Evolutionary conservation across 1,139 yeast genomes (phyloP).

Genomic region (Candida albicans): DNA sequence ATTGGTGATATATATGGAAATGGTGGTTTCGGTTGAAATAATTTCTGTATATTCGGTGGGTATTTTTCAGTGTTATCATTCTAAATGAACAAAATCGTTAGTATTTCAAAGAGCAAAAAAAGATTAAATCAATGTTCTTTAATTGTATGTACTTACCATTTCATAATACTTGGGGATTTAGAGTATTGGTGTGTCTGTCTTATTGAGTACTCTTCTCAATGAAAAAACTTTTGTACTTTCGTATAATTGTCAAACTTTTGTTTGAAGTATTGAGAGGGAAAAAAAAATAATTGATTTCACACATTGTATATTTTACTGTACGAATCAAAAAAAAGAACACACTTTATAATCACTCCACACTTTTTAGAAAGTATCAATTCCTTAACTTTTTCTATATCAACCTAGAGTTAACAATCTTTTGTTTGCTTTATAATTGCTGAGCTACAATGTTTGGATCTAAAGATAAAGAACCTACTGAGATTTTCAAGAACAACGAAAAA

Average conservation of each 20-base stretch:
- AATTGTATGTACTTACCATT: constrained; percentile 2
- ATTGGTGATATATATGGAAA: constrained; percentile 50
- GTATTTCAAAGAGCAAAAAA: neutral
- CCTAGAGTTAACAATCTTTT: too few relatives aligned
- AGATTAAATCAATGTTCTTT: constrained; percentile 13
- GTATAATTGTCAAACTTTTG: neutral
- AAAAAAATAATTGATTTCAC: neutral
- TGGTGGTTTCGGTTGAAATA: constrained; percentile 76
- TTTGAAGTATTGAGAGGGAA: neutral
- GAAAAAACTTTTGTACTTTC: neutral
- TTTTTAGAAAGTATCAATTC: too few relatives aligned
- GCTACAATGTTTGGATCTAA: constrained; percentile 10
- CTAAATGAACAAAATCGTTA: constrained; percentile 4
- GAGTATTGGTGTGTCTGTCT: neutral
- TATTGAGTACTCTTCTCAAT: neutral
- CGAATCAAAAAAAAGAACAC: too few relatives aligned
- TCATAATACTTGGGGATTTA: neutral
- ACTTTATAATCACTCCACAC: too few relatives aligned
- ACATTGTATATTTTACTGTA: too few relatives aligned
- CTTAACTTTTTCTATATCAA: too few relatives aligned
- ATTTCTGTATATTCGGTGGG: constrained; percentile 62
- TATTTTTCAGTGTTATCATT: constrained; percentile 44
- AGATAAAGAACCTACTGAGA: constrained; percentile 19
- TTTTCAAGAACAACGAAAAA: constrained; percentile 21
- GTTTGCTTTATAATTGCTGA: neutral